Conservation (phyloP, 768 basidiomycete species). For the Leucocoprinus birnbaumii region DNA sequence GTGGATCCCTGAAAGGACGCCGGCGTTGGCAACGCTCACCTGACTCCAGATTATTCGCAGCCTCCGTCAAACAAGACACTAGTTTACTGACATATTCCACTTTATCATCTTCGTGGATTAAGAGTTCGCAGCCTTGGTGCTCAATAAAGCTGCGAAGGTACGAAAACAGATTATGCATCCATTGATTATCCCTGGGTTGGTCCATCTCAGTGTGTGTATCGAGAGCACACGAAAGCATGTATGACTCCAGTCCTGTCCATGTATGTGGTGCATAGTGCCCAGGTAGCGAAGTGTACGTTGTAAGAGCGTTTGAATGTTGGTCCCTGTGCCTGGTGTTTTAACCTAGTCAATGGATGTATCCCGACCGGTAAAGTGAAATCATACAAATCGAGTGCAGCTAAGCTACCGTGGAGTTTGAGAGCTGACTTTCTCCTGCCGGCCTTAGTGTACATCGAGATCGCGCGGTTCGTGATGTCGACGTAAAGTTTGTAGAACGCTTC, state of each 20-base stretch:
- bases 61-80: conserved; percentile 43
- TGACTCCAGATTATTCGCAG: conserved; percentile 50
- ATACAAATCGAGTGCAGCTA: conserved; percentile 89
- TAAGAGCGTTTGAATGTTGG: conserved; percentile 57
- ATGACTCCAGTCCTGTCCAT: conserved; percentile 79
- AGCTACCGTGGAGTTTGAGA: conserved; percentile 76
- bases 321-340: conserved; percentile 59
- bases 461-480: conserved; percentile 67
- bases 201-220: conserved; percentile 59
- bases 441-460: conserved; percentile 81
- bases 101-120: conserved; percentile 51
- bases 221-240: conserved; percentile 74
- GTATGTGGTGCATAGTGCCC: conserved; percentile 81
- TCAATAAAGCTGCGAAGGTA: conserved; percentile 72
- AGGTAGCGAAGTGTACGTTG: conserved; percentile 76
- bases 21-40: conserved; percentile 34
- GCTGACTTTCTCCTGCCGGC: conserved; percentile 87
- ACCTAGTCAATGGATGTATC: not conserved
- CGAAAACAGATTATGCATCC: conserved; percentile 75
- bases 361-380: conserved; percentile 25
- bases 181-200: conserved; percentile 67
- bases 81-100: conserved; percentile 49
- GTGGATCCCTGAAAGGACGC: not conserved
- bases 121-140: conserved; percentile 46
- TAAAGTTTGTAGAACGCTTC: conserved; percentile 80